A percentile compares a stretch with the other conserved stretches of the same genome.
Conservation (phyloP, 225 moss, liverwort and hornwort genomes). For the Physcomitrium patens region DNA sequence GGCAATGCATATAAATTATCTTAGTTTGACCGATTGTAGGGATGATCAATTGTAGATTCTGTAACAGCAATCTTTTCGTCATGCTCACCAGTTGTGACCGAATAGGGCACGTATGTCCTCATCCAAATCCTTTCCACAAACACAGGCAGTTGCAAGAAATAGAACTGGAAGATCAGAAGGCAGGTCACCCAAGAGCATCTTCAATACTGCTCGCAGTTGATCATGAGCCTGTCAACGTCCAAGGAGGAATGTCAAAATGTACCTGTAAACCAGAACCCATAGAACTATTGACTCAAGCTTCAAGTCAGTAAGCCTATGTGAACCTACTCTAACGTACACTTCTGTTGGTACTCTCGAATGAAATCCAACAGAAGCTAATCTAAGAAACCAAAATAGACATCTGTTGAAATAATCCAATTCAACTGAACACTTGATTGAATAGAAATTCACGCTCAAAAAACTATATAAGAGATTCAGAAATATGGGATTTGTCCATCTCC, state of each 20-base stretch:
- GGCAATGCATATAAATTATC: too few relatives aligned
- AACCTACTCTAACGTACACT: background rate
- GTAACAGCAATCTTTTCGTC: background rate
- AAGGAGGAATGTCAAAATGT: background rate
- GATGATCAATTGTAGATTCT: background rate
- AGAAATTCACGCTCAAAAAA: background rate
- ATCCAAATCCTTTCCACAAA: constrained; percentile 64
- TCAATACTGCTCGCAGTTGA: constrained; percentile 76
- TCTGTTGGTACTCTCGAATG: background rate
- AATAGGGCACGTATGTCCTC: constrained; percentile 58
- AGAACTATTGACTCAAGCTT: background rate
- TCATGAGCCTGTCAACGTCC: constrained; percentile 65
- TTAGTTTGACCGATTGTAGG: background rate
- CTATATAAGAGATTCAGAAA: background rate
- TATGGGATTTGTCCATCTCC: background rate
- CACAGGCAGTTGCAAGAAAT: constrained; percentile 74
- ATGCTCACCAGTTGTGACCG: constrained; percentile 61
- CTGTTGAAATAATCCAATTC: background rate
- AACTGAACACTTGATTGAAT: background rate
- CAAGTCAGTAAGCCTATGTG: background rate
- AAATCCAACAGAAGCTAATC: background rate
- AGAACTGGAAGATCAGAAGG: constrained; percentile 83
- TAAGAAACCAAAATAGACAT: background rate
- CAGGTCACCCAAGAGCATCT: constrained; percentile 76
- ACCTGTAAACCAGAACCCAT: background rate